Evolutionary conservation across 2,329 filamentous ascomycete genomes (phyloP).

Genomic region (Phialophora tarda): DNA sequence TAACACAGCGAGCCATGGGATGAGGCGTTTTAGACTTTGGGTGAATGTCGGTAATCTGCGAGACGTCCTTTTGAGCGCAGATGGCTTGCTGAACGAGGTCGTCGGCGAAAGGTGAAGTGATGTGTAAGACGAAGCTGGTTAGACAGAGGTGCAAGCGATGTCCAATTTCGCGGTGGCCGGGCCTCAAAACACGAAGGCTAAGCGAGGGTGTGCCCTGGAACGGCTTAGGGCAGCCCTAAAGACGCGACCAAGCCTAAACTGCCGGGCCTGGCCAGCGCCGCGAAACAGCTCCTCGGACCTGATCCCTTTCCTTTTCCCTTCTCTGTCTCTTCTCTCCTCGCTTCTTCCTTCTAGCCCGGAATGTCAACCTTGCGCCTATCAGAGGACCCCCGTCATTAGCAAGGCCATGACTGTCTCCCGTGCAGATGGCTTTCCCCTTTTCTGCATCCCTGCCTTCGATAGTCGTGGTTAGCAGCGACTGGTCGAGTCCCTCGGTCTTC

Average conservation of each 20-base stretch:
- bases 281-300: not conserved
- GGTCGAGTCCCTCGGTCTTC: conserved; percentile 1
- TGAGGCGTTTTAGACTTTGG: conserved; percentile 2
- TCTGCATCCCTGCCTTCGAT: not conserved
- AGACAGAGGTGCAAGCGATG: not conserved
- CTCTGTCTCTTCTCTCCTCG: not conserved
- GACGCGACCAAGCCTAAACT: not conserved
- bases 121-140: not conserved
- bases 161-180: conserved; percentile 12
- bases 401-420: not conserved
- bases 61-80: conserved; percentile 4
- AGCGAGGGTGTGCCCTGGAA: conserved; percentile 8
- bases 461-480: conserved; percentile 5
- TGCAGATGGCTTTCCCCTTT: conserved; percentile 2
- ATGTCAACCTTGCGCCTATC: conserved; percentile 6
- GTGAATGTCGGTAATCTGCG: conserved; percentile 30
- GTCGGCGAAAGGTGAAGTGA: not conserved
- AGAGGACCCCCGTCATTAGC: not conserved
- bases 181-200: not conserved
- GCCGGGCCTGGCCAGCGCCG: not conserved
- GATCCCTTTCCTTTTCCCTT: conserved; percentile 5
- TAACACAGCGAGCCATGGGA: not conserved
- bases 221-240: conserved; percentile 2
- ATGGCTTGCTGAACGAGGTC: conserved; percentile 15
- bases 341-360: not conserved